Percentiles rank a stretch among this genome's conserved stretches.
Conservation (phyloP, 208 protist genomes). For the Crithidia brevicula region DNA sequence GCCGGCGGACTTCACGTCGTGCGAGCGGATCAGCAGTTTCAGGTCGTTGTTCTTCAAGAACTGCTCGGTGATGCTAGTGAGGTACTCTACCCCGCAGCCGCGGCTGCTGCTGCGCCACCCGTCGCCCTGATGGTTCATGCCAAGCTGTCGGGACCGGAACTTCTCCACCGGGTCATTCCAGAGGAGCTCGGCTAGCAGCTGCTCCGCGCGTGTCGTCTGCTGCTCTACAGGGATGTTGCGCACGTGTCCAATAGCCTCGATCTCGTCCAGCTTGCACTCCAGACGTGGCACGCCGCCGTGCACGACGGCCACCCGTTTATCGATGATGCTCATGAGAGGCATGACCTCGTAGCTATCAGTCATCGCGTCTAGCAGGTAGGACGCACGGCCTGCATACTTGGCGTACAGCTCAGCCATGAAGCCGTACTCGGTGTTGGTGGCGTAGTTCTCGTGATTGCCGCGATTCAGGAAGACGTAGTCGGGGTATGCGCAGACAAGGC, state of each 20-base stretch:
- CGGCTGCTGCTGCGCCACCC: constrained; percentile 98
- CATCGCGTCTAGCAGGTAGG: constrained; percentile 52
- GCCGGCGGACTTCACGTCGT: constrained; percentile 93
- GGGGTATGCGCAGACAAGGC: constrained; percentile 81
- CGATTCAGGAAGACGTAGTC: constrained; percentile 88
- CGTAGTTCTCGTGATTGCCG: constrained; percentile 92
- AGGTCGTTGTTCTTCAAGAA: constrained; percentile 98
- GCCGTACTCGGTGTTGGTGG: constrained; percentile 87
- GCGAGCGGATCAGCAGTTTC: constrained; percentile 93
- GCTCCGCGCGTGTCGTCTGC: constrained; percentile 93
- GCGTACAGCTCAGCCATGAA: constrained; percentile 72
- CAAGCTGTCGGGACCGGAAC: constrained; percentile 79
- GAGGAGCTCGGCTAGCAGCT: constrained; percentile 97
- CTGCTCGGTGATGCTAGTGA: constrained; percentile 92
- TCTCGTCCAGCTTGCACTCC: constrained; percentile 60
- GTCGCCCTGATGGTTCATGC: constrained; percentile 68
- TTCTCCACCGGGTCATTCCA: constrained; percentile 98
- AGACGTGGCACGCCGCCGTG: constrained; percentile 97
- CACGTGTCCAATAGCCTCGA: constrained; percentile 93
- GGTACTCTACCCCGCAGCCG: constrained; percentile 98
- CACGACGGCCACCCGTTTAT: constrained; percentile 96
- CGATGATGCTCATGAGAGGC: constrained; percentile 86
- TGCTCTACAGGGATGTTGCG: constrained; percentile 97
- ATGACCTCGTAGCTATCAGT: constrained; percentile 89
- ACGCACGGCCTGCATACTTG: constrained; percentile 67